A percentile compares a stretch with the other conserved stretches of the same genome.
Evolutionary conservation across 371 early-diverging fungal species (phyloP).

Genomic region (Circinella minor): DNA sequence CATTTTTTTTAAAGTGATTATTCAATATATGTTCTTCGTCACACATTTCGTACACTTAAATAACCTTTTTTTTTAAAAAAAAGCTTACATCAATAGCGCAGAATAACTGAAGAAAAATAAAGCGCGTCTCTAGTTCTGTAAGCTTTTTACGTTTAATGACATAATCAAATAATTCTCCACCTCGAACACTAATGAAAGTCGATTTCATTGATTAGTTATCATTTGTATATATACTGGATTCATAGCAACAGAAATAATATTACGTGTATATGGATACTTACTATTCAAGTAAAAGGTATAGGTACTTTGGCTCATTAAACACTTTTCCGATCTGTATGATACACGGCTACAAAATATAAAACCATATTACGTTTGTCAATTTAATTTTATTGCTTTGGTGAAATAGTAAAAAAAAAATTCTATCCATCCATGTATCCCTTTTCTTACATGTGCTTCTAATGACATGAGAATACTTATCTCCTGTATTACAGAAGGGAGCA

Average conservation of each 20-base stretch:
- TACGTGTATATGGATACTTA: constrained; percentile 32
- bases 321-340: constrained; percentile 67
- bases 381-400: neutral
- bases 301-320: constrained; percentile 60
- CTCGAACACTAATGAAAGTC: constrained; percentile 50
- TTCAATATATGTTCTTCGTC: neutral
- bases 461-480: constrained; percentile 79
- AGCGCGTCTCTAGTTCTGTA: constrained; percentile 79
- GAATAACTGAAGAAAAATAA: constrained; percentile 81
- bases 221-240: too few relatives aligned
- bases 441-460: constrained; percentile 66
- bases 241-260: too few relatives aligned
- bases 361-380: constrained; percentile 1
- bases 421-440: neutral
- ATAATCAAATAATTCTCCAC: constrained; percentile 94
- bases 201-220: neutral
- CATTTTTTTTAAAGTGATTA: too few relatives aligned
- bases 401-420: too few relatives aligned
- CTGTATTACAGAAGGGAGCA: constrained; percentile 62
- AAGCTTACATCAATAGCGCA: constrained; percentile 62
- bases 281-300: constrained; percentile 75
- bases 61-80: too few relatives aligned
- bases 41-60: too few relatives aligned
- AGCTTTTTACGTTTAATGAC: constrained; percentile 76
- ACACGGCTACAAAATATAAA: constrained; percentile 43